Conservation (phyloP, 176 grass and related monocot genomes). For the Juncus effusus region DNA sequence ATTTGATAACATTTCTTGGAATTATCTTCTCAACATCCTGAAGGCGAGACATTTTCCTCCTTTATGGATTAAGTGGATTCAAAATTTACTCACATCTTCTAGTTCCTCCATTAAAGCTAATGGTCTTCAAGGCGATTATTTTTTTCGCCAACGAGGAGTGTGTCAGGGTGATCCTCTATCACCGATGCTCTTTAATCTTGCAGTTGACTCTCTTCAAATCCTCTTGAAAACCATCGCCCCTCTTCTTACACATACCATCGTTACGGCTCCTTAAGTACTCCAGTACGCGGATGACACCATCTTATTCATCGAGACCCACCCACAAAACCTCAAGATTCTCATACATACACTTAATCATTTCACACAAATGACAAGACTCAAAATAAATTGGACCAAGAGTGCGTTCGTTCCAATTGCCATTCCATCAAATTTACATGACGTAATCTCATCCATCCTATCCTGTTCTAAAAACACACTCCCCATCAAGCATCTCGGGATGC, state of each 20-base stretch:
- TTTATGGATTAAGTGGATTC: neutral
- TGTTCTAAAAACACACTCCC: neutral
- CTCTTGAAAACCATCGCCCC: neutral
- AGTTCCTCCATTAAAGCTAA: neutral
- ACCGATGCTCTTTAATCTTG: slow-evolving; percentile 9
- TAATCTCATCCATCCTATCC: neutral
- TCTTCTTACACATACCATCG: too few species aligned
- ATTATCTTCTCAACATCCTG: neutral
- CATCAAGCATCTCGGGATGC: neutral
- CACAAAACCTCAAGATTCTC: neutral
- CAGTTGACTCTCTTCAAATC: neutral
- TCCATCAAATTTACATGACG: too few species aligned
- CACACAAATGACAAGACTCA: neutral
- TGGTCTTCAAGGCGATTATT: neutral
- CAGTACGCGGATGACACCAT: neutral
- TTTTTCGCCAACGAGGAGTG: neutral
- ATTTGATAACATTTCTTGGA: neutral
- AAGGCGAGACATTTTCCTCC: neutral
- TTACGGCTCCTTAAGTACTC: neutral
- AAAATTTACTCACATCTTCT: neutral
- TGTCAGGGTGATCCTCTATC: neutral
- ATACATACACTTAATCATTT: neutral
- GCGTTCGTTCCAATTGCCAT: neutral
- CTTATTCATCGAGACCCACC: neutral
- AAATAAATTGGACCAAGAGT: slow-evolving; percentile 1